Conservation (phyloP, 768 basidiomycete species). For the Boletus sensibilis region DNA sequence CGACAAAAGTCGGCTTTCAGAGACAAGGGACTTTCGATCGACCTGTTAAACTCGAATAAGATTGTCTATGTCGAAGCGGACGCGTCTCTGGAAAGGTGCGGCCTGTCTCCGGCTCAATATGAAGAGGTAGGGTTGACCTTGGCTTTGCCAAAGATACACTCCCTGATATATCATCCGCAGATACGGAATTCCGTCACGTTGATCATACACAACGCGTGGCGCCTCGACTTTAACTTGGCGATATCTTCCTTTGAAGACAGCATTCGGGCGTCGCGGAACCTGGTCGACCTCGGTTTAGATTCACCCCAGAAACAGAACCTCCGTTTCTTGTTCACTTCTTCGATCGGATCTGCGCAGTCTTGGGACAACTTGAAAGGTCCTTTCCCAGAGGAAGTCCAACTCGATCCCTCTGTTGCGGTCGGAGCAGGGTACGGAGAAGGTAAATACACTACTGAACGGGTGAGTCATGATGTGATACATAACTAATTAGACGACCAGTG, state of each 20-base stretch:
- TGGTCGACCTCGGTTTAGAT: slow-evolving; percentile 32
- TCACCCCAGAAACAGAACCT: slow-evolving; percentile 25
- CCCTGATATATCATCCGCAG: slow-evolving; percentile 14
- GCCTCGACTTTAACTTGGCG: slow-evolving; percentile 42
- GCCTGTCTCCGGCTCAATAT: slow-evolving; percentile 25
- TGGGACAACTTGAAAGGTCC: slow-evolving; percentile 31
- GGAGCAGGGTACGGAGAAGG: slow-evolving; percentile 47
- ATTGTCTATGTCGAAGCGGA: slow-evolving; percentile 38
- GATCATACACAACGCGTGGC: slow-evolving; percentile 46
- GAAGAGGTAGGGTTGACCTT: slow-evolving; percentile 10
- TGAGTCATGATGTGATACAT: slow-evolving; percentile 13
- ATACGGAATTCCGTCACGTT: slow-evolving; percentile 33
- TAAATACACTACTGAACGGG: slow-evolving; percentile 45
- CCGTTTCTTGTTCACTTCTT: slow-evolving; percentile 43
- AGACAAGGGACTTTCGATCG: slow-evolving; percentile 31
- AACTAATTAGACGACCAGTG: not conserved
- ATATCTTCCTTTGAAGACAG: slow-evolving; percentile 45
- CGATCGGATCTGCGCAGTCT: slow-evolving; percentile 34
- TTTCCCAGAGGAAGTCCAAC: slow-evolving; percentile 37
- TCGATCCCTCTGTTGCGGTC: slow-evolving; percentile 33
- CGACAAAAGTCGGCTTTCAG: slow-evolving; percentile 32
- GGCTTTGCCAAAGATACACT: not conserved
- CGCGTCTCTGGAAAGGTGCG: slow-evolving; percentile 27
- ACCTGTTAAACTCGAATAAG: slow-evolving; percentile 31
- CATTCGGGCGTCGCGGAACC: slow-evolving; percentile 39